Evolutionary conservation across 2,329 filamentous ascomycete species (phyloP).

Genomic region (Xylaria sp.): DNA sequence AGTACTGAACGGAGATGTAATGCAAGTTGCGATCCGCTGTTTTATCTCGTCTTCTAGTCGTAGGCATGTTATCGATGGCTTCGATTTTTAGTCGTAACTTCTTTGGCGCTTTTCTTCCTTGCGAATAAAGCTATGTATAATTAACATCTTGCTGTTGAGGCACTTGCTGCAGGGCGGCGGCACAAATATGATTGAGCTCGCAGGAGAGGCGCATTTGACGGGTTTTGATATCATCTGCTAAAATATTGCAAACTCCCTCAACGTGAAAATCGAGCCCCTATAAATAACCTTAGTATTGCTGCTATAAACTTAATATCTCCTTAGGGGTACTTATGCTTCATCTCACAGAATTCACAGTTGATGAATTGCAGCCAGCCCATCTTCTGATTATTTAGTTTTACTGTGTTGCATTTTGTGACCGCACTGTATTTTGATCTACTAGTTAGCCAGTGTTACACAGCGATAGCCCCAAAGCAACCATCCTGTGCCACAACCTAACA

Average conservation of each 20-base stretch:
- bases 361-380: not conserved
- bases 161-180: not conserved
- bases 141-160: not conserved
- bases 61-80: not conserved
- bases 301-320: not conserved
- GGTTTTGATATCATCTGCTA: not conserved
- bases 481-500: conserved; percentile 13
- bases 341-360: not conserved
- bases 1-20: conserved; percentile 6
- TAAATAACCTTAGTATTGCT: not conserved
- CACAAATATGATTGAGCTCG: not conserved
- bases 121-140: not conserved
- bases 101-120: not conserved
- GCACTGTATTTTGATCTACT: conserved; percentile 20
- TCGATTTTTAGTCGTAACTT: not conserved
- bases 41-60: not conserved
- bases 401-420: conserved; percentile 23
- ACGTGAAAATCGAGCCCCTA: not conserved
- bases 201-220: not conserved
- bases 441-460: not conserved
- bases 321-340: not conserved
- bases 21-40: conserved; percentile 1
- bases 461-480: not conserved
- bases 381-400: not conserved
- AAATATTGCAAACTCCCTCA: not conserved